Percentiles rank a stretch among this genome's conserved stretches.
Conservation (phyloP, 2,329 filamentous ascomycete genomes). For the Cytospora piceae region DNA sequence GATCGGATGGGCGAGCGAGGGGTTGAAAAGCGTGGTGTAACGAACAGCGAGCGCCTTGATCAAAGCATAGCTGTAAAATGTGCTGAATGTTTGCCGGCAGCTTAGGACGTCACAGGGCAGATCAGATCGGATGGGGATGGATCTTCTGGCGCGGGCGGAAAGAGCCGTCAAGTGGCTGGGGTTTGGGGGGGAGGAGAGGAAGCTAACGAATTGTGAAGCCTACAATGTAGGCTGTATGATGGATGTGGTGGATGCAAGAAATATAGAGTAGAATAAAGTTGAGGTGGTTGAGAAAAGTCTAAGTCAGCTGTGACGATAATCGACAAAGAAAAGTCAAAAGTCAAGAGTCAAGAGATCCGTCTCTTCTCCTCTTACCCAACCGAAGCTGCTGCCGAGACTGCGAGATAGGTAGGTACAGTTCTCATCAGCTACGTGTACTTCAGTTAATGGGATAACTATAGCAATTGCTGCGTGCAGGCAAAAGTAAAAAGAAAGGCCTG, state of each 20-base stretch:
- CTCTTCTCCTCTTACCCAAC: neutral
- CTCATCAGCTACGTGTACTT: neutral
- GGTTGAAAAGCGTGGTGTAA: neutral
- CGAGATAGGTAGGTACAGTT: neutral
- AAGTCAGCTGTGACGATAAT: conserved; percentile 14
- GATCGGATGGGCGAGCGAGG: neutral
- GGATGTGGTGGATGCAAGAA: conserved; percentile 7
- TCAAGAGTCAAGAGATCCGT: neutral
- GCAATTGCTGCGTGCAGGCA: neutral
- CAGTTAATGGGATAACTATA: neutral
- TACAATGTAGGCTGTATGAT: neutral
- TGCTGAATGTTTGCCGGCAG: conserved; percentile 15
- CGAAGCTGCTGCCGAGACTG: neutral
- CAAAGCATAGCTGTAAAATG: conserved; percentile 29
- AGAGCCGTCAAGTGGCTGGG: conserved; percentile 9
- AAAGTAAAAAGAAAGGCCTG: neutral
- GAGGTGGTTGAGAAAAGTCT: neutral
- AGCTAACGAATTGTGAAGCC: neutral
- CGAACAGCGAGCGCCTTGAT: conserved; percentile 22
- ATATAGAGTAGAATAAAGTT: neutral
- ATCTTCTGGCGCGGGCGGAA: conserved; percentile 22
- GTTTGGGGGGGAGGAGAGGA: neutral
- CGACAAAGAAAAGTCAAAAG: conserved; percentile 8
- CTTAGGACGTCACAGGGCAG: conserved; percentile 23
- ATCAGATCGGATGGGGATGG: conserved; percentile 22